A percentile compares a stretch with the other conserved stretches of the same genome.
Evolutionary conservation across 2,329 filamentous ascomycete genomes (phyloP).

Genomic region (Exophiala dermatitidis): DNA sequence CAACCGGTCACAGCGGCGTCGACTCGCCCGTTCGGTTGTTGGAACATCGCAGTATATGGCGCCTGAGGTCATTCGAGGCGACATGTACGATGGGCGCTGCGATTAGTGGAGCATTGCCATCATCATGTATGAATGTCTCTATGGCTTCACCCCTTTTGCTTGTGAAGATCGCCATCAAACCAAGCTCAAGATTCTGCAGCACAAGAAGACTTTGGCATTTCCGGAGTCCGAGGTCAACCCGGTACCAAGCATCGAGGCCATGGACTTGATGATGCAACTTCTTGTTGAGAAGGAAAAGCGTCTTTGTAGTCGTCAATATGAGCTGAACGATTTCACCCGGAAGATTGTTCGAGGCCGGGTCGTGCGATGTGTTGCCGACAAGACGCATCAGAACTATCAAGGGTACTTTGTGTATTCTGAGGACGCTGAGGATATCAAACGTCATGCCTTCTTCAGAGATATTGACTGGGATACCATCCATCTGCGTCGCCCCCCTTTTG

Average conservation of each 20-base stretch:
- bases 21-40: conserved; percentile 75
- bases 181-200: conserved; percentile 75
- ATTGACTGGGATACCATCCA: conserved; percentile 74
- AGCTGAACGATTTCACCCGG: conserved; percentile 51
- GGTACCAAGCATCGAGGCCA: conserved; percentile 52
- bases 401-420: conserved; percentile 68
- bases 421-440: conserved; percentile 83
- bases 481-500: conserved; percentile 64
- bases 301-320: conserved; percentile 69
- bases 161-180: conserved; percentile 74
- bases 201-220: conserved; percentile 63
- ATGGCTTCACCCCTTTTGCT: conserved; percentile 84
- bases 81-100: conserved; percentile 82
- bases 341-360: conserved; percentile 25
- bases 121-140: conserved; percentile 90
- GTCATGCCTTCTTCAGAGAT: conserved; percentile 75
- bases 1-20: conserved; percentile 60
- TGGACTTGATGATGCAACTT: conserved; percentile 66
- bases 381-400: conserved; percentile 35
- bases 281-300: conserved; percentile 68
- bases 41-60: conserved; percentile 99
- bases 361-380: conserved; percentile 28
- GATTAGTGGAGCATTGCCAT: conserved; percentile 97
- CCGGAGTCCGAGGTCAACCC: conserved; percentile 46
- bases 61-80: conserved; percentile 77